Base-by-base conservation (phyloP, 2,329 filamentous ascomycete species). In the Ascochyta koolunga region DNA sequence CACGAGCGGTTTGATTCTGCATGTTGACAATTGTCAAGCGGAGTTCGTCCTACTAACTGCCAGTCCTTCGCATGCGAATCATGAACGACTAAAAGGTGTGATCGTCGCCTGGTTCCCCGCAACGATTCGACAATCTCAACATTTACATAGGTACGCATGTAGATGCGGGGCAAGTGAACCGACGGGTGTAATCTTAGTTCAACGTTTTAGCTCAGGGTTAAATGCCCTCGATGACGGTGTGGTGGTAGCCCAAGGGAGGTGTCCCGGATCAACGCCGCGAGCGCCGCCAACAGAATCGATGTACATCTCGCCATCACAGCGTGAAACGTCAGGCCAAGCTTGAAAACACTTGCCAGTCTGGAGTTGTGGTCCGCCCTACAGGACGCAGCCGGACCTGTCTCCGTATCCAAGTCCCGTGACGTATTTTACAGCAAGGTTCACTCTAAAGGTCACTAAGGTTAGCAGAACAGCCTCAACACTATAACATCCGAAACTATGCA, bases 101-200 rank as follows among this genome's bases (percentile, higher is more conserved):
- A 49, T 49, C 29, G 13, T 13, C 38, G 22, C 22, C 3, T 29
- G 4, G 13, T 29, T 41, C 22, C 36, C 29, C 16, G 25, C 39
- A 33, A 15, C 11, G 2, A 21, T 22, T n/a, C 3, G 35, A 24
- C 9, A 18, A 21, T 29, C 35, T 25, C 5, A n/a, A 40, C 32
- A 36, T 36, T 25, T 24, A 9, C 18, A n/a, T 49, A 15, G 36
- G 11, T 16, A 22, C 9, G 21, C 37, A 49, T 29, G 21, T 27
- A 22, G 16, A 39, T 49, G 39, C 44, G 44, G 38, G 50, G 50
- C 32, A 49, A 31, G 44, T 54, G 2, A 44, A 25, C 44, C 50
- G 50, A 49, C 35, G 27, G 8, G 24, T n/a, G 16, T n/a, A 16
- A n/a, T 5, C 11, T 39, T 54, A 49, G 50, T 35, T 39, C 15